phyloP scores from a whole-genome alignment of 148 eudicot species.

The Persicaria maculosa region DNA sequence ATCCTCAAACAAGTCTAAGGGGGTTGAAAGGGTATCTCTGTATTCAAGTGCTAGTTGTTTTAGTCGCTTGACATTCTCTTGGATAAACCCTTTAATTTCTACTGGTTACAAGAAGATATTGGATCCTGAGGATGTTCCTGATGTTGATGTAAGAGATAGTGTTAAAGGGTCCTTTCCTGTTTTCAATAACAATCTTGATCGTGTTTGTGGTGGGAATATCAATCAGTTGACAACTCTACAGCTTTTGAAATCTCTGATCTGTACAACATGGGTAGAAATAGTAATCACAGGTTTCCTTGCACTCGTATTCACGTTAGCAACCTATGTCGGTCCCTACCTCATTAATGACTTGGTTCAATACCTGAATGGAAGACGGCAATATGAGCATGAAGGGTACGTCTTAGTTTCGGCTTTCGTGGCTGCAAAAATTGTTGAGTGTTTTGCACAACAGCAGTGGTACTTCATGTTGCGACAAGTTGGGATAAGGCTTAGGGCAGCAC shows the following conservation, averaged over 20 bases:
- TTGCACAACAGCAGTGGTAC: conserved; percentile 46
- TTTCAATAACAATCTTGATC: conserved; percentile 28
- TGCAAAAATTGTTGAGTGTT: conserved; percentile 49
- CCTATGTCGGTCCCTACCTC: conserved; percentile 51
- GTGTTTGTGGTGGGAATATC: conserved; percentile 19
- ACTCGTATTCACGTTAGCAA: conserved; percentile 34
- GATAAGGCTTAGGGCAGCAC: conserved; percentile 35
- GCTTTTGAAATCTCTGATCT: conserved; percentile 47
- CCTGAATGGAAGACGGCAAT: conserved; percentile 33
- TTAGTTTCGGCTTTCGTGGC: conserved; percentile 35
- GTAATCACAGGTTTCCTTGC: conserved; percentile 31
- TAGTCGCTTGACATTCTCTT: conserved; percentile 48
- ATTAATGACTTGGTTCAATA: conserved; percentile 52
- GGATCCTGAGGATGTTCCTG: conserved; percentile 69
- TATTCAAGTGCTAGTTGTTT: conserved; percentile 33
- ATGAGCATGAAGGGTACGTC: conserved; percentile 31
- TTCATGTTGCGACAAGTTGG: conserved; percentile 43
- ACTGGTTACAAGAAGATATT: conserved; percentile 52
- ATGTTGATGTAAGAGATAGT: conserved; percentile 37
- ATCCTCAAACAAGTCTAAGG: background rate
- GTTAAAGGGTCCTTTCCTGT: conserved; percentile 34
- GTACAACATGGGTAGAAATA: conserved; percentile 41
- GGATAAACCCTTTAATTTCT: conserved; percentile 42
- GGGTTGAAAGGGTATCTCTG: conserved; percentile 34
- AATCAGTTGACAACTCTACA: conserved; percentile 29